Conservation (phyloP, 192 early-diverging fungal species). For the Gaertneriomyces semiglobifer region DNA sequence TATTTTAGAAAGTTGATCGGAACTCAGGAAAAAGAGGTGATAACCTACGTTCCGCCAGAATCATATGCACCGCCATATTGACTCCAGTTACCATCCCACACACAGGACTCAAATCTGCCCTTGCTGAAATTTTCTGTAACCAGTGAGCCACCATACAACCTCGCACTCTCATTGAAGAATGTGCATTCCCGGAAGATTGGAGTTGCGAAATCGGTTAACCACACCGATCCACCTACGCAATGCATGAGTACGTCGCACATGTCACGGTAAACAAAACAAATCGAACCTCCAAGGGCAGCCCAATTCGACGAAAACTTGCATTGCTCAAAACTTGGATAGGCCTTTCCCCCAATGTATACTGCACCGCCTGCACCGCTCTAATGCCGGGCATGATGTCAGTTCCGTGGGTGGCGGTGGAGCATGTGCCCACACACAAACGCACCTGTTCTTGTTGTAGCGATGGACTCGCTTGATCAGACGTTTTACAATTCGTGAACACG, state of each 20-base stretch:
- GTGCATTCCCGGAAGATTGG: slow-evolving; percentile 4
- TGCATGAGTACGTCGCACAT: not conserved
- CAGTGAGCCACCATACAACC: slow-evolving; percentile 16
- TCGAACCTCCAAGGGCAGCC: slow-evolving; percentile 11
- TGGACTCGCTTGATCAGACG: not conserved
- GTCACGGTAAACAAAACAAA: not conserved
- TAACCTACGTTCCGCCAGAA: slow-evolving; percentile 16
- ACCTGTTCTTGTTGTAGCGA: slow-evolving; percentile 15
- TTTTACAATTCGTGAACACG: slow-evolving; percentile 15
- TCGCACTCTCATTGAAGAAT: slow-evolving; percentile 13
- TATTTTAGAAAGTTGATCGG: not conserved
- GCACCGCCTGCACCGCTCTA: slow-evolving; percentile 12
- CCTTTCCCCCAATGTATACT: slow-evolving; percentile 5
- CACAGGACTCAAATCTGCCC: slow-evolving; percentile 6
- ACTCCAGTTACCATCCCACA: not conserved
- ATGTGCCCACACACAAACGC: not conserved
- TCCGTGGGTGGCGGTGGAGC: not conserved
- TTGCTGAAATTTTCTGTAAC: slow-evolving; percentile 4
- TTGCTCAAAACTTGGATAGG: slow-evolving; percentile 5
- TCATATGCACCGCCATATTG: slow-evolving; percentile 20
- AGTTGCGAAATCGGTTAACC: slow-evolving; percentile 4
- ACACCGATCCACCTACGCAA: slow-evolving; percentile 9
- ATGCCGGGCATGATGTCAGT: not conserved
- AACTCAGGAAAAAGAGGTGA: not conserved
- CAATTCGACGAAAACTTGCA: slow-evolving; percentile 11